Evolutionary conservation across 23 red algal genomes (phyloP).

Genomic region (Agarophyton chilense): DNA sequence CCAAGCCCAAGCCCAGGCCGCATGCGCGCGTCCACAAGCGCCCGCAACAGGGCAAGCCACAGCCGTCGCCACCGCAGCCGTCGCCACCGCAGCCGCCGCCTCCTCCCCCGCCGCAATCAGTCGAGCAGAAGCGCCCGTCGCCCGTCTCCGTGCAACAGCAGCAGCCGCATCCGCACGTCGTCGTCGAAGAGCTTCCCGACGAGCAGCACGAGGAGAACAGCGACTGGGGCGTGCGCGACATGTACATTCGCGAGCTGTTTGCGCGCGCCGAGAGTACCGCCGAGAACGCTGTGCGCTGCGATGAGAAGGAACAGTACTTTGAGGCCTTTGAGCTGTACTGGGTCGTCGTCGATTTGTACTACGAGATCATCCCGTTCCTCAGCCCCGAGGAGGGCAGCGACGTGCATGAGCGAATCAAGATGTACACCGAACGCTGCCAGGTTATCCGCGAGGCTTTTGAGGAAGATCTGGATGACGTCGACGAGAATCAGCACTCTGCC

Average conservation of each 20-base stretch:
- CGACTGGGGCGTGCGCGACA: slow-evolving; percentile 63
- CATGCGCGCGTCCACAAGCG: not conserved
- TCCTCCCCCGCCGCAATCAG: too few species aligned
- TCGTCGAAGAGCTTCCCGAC: not conserved
- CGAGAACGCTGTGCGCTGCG: slow-evolving; percentile 51
- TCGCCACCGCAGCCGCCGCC: not conserved
- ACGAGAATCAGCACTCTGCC: not conserved
- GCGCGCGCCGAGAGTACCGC: slow-evolving; percentile 54
- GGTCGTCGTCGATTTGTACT: slow-evolving; percentile 71
- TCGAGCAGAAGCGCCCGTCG: not conserved
- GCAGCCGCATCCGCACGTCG: not conserved
- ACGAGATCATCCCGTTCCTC: slow-evolving; percentile 72
- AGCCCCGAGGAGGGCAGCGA: slow-evolving; percentile 49
- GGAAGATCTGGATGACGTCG: slow-evolving; percentile 42
- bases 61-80: not conserved
- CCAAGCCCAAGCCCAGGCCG: not conserved
- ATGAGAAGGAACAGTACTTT: slow-evolving; percentile 73
- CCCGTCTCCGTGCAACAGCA: not conserved
- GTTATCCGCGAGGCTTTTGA: slow-evolving; percentile 72
- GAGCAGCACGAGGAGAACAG: not conserved
- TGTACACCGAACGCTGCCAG: slow-evolving; percentile 66
- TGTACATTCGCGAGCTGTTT: slow-evolving; percentile 63
- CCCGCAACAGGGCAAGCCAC: not conserved
- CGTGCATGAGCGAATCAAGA: slow-evolving; percentile 57
- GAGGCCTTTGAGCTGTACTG: slow-evolving; percentile 71